Conservation (phyloP, 2,329 filamentous ascomycete genomes). For the Penicillium sp. region DNA sequence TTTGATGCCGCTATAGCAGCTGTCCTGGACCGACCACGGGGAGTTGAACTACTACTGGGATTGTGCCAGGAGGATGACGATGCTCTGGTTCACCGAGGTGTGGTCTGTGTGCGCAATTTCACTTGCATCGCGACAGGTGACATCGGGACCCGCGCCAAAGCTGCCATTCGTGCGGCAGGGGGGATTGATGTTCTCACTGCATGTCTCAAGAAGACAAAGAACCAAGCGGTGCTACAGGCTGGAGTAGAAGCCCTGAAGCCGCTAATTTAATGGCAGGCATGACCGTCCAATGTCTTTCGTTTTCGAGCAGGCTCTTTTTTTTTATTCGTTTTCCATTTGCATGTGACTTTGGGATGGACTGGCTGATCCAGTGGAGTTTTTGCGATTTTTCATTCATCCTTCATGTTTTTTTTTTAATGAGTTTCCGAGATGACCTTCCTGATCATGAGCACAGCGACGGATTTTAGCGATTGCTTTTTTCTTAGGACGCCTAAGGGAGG, state of each 20-base stretch:
- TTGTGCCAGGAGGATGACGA: constrained; percentile 69
- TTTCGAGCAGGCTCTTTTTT: background rate
- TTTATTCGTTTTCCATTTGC: constrained; percentile 14
- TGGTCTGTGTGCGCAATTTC: constrained; percentile 73
- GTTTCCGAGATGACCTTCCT: constrained; percentile 7
- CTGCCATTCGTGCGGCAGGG: constrained; percentile 59
- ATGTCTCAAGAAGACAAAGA: constrained; percentile 66
- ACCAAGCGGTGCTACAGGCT: constrained; percentile 66
- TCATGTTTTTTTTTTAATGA: constrained; percentile 3
- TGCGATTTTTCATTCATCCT: constrained; percentile 1
- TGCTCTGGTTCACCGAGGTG: constrained; percentile 60
- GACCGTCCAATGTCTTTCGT: background rate
- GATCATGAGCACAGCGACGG: constrained; percentile 18
- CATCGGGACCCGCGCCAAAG: constrained; percentile 58
- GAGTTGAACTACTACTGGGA: constrained; percentile 73
- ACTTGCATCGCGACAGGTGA: constrained; percentile 61
- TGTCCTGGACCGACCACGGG: constrained; percentile 68
- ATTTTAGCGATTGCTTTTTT: constrained; percentile 19
- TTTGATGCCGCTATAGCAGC: constrained; percentile 71
- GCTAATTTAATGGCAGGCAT: constrained; percentile 47
- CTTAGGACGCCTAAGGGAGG: background rate
- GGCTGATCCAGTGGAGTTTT: constrained; percentile 7
- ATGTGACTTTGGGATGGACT: constrained; percentile 4
- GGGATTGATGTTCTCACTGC: constrained; percentile 68
- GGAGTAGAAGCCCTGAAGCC: constrained; percentile 71